Base-by-base conservation (phyloP, 1,284 basidiomycete species). In the Rhodotorula sp. region DNA sequence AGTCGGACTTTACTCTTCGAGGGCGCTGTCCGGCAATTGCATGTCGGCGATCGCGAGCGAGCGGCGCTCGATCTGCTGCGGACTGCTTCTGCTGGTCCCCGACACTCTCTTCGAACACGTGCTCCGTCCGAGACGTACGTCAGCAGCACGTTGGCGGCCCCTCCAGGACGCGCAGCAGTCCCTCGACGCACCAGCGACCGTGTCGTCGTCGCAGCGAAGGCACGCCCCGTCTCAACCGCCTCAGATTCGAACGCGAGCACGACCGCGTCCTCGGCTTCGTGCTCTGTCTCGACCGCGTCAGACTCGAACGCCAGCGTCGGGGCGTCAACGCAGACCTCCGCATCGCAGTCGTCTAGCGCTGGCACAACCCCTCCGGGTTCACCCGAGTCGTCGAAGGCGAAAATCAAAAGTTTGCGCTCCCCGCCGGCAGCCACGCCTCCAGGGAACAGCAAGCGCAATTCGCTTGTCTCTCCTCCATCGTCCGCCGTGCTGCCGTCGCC, bases 1-100 rank as follows among this genome's bases (percentile, higher is more conserved):
- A 90, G 91, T 70, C 86, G 93, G 29, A 84, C 88, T 54, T 84
- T 95, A 6, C 82, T 93, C 29, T 86, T 86, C 67, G 88, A 90
- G 75, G 92, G 91, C 10, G 79, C 83, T 6, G 81, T 91, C 16
- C 77, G 80, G 14, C 82, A 81, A 3, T 77, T 84, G 4, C 77
- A 80, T 34, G 66, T 81, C 47, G 74, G 67, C 61, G 79, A 79
- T 72, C 78, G 74, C 56, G 81, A 79, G 52, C 70, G 71, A 26
- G 51, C 64, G 1, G 47, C 71, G n/a, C 68, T 72, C 57, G 65
- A 65, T 26, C 54, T 70, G 72, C 56, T 74, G 54, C 57, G 60
- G 1, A 64, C 64, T 43, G 49, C 74, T 62, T 47, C 74, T 65
- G 46, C 67, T 29, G 61, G 77, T 26, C n/a, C 26, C 4, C 29